These are phyloP conservation scores for Pichia kudriavzevii DNA, from an alignment of 1,139 yeast species.

Conservation along the genomic window DNA sequence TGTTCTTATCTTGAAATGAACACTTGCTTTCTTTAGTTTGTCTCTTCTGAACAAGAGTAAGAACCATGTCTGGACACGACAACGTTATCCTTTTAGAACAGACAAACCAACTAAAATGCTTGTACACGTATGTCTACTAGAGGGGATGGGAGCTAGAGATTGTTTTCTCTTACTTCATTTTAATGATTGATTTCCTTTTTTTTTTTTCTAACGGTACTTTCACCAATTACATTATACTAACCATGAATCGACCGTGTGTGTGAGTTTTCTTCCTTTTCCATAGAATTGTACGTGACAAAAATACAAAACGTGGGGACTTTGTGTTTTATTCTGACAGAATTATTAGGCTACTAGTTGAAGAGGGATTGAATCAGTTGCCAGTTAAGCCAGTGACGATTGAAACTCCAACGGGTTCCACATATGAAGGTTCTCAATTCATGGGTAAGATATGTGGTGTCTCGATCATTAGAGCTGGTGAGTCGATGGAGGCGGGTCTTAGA, in stretches of 20 bases:
- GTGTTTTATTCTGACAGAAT: conserved; percentile 93
- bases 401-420: conserved; percentile 71
- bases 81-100: conserved; percentile 74
- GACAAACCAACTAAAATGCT: conserved; percentile 80
- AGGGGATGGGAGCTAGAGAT: background rate
- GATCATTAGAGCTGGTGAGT: conserved; percentile 95
- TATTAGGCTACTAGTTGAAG: conserved; percentile 87
- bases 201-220: no score
- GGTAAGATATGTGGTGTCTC: conserved; percentile 98
- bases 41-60: background rate
- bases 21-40: background rate
- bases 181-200: background rate
- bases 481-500: conserved; percentile 96
- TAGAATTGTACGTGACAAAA: conserved; percentile 70
- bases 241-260: no score
- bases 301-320: conserved; percentile 80
- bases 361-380: conserved; percentile 87
- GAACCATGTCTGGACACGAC: conserved; percentile 18
- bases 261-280: background rate
- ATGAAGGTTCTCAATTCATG: conserved; percentile 71
- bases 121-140: conserved; percentile 49
- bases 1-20: background rate
- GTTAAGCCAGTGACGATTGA: conserved; percentile 58
- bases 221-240: no score
- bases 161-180: conserved; percentile 5